phyloP scores from a whole-genome alignment of 2,329 filamentous ascomycete genomes.

The Fusarium kyushuense region DNA sequence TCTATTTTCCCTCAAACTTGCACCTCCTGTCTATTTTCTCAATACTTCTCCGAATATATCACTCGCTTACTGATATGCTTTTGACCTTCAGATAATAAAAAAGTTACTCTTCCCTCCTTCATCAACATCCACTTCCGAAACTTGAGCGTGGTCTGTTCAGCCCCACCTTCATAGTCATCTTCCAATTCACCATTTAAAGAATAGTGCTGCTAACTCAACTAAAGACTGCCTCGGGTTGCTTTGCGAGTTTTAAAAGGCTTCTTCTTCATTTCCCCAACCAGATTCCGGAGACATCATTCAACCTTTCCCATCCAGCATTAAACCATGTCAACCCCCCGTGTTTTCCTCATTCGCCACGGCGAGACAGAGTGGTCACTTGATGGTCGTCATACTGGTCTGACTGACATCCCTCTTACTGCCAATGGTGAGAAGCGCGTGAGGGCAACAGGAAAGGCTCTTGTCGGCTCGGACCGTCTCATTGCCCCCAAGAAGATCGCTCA shows the following conservation, averaged over 20 bases:
- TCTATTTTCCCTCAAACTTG: slow-evolving; percentile 2
- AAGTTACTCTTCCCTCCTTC: background rate
- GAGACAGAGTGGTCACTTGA: slow-evolving; percentile 96
- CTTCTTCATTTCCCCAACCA: background rate
- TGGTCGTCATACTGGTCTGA: slow-evolving; percentile 84
- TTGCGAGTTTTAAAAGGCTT: background rate
- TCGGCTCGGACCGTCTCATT: slow-evolving; percentile 86
- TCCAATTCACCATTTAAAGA: background rate
- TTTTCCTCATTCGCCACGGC: slow-evolving; percentile 89
- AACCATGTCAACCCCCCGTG: slow-evolving; percentile 68
- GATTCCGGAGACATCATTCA: background rate
- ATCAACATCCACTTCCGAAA: background rate
- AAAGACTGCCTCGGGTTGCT: background rate
- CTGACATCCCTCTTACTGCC: slow-evolving; percentile 86
- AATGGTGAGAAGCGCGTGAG: slow-evolving; percentile 82
- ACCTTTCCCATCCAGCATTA: background rate
- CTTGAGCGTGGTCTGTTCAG: slow-evolving; percentile 9
- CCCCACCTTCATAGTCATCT: slow-evolving; percentile 29
- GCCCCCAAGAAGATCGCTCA: slow-evolving; percentile 84
- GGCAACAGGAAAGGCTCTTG: slow-evolving; percentile 84
- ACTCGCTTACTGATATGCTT: background rate
- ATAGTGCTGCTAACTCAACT: slow-evolving; percentile 1
- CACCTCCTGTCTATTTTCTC: background rate
- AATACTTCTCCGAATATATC: background rate
- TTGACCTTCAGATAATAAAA: background rate